phyloP scores from a whole-genome alignment of 495 filamentous ascomycete species.

The Glonium stellatum region DNA sequence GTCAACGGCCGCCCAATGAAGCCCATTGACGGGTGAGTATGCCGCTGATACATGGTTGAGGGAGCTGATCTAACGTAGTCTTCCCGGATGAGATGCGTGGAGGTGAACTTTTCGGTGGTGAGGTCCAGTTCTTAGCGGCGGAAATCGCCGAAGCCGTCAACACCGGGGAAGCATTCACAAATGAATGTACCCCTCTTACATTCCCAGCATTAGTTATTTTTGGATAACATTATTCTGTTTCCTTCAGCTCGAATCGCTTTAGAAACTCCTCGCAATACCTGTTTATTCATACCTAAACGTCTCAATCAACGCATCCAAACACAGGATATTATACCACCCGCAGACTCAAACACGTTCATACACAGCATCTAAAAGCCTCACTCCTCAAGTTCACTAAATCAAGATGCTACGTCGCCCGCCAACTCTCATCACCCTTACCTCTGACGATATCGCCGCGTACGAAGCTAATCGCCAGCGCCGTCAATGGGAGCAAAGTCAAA shows the following conservation, averaged over 20 bases:
- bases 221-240: not conserved
- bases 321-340: no score
- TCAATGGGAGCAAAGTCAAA: conserved; percentile 3
- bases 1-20: conserved; percentile 1
- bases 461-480: conserved; percentile 16
- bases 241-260: no score
- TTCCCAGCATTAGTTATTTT: not conserved
- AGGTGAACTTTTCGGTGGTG: conserved; percentile 4
- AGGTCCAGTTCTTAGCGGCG: not conserved
- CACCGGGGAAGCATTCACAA: not conserved
- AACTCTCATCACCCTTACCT: conserved; percentile 24
- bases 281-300: no score
- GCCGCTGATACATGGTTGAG: conserved; percentile 1
- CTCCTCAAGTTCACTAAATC: not conserved
- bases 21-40: not conserved
- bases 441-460: conserved; percentile 25
- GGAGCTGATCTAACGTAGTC: not conserved
- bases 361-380: not conserved
- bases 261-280: no score
- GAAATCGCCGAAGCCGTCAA: not conserved
- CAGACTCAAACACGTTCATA: no score
- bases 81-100: not conserved
- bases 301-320: no score
- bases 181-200: not conserved
- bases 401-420: conserved; percentile 26